Conservation (phyloP, 805 yeast genomes). For the Diddensiella transvaalensis region DNA sequence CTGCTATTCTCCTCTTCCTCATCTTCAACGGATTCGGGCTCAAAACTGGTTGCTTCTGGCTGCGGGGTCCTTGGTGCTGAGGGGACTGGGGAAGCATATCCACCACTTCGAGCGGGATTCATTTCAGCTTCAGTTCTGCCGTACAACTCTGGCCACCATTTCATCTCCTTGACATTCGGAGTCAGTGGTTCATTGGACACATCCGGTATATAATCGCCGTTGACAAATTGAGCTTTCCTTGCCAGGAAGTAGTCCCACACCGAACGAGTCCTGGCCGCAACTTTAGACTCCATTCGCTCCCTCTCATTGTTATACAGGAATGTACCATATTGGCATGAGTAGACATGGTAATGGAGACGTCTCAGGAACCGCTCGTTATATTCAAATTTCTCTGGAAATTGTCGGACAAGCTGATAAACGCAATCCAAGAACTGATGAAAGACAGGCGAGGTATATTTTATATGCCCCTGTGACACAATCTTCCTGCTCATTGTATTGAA, state of each 20-base stretch:
- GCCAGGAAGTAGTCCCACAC: slow-evolving; percentile 94
- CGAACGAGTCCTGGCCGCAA: slow-evolving; percentile 55
- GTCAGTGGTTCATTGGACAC: slow-evolving; percentile 25
- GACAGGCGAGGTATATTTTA: slow-evolving; percentile 77
- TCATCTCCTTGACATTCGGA: slow-evolving; percentile 42
- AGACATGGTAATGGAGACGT: slow-evolving; percentile 78
- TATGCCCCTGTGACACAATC: slow-evolving; percentile 46
- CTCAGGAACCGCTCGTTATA: slow-evolving; percentile 85
- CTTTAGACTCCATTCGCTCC: slow-evolving; percentile 48
- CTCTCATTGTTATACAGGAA: slow-evolving; percentile 73
- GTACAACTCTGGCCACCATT: slow-evolving; percentile 87
- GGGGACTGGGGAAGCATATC: slow-evolving; percentile 4
- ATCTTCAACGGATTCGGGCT: slow-evolving; percentile 1
- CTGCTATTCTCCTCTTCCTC: not conserved
- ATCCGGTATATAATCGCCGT: slow-evolving; percentile 41
- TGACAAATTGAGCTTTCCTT: slow-evolving; percentile 64
- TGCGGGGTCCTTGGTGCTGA: slow-evolving; percentile 7
- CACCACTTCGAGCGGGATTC: slow-evolving; percentile 35
- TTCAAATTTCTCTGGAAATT: slow-evolving; percentile 72
- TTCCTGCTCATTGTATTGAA: slow-evolving; percentile 49
- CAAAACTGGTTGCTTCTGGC: not conserved
- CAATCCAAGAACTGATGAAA: slow-evolving; percentile 94
- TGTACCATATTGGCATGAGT: slow-evolving; percentile 94
- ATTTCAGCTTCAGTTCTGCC: slow-evolving; percentile 71
- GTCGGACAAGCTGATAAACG: slow-evolving; percentile 71